These are phyloP conservation scores for Gossypium turneri DNA, from an alignment of 345 rosid genomes.

Conservation along the genomic window DNA sequence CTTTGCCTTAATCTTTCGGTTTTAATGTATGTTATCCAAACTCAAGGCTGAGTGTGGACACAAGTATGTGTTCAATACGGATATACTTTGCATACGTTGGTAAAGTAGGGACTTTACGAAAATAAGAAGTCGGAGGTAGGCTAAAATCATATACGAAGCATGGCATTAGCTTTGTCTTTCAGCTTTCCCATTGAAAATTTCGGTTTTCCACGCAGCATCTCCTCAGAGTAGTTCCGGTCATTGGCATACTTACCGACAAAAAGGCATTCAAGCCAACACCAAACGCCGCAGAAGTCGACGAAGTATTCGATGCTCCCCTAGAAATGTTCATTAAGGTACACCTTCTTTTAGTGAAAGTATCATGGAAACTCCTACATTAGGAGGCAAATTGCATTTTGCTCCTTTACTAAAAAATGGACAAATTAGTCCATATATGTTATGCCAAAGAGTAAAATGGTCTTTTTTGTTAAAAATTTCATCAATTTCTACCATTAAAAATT, in stretches of 20 bases:
- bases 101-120: not conserved
- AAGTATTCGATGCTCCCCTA: conserved; percentile 72
- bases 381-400: too few relatives aligned
- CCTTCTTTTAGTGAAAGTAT: too few relatives aligned
- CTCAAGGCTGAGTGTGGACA: not conserved
- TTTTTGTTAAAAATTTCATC: too few relatives aligned
- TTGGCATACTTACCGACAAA: conserved; percentile 61
- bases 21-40: not conserved
- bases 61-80: not conserved
- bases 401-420: too few relatives aligned
- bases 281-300: conserved; percentile 84
- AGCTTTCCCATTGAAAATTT: not conserved
- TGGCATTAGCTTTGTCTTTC: not conserved
- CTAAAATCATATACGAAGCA: not conserved
- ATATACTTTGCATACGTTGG: too few relatives aligned
- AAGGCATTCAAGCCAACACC: conserved; percentile 57
- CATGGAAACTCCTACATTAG: too few relatives aligned
- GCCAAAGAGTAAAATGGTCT: too few relatives aligned
- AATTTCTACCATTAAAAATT: too few relatives aligned
- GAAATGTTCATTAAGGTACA: conserved; percentile 71
- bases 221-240: conserved; percentile 78
- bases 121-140: not conserved
- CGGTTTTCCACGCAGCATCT: conserved; percentile 61
- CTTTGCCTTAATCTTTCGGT: not conserved
- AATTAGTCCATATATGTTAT: too few relatives aligned